Conservation (phyloP, 129 eudicot species). For the Scalesia atractyloides region DNA sequence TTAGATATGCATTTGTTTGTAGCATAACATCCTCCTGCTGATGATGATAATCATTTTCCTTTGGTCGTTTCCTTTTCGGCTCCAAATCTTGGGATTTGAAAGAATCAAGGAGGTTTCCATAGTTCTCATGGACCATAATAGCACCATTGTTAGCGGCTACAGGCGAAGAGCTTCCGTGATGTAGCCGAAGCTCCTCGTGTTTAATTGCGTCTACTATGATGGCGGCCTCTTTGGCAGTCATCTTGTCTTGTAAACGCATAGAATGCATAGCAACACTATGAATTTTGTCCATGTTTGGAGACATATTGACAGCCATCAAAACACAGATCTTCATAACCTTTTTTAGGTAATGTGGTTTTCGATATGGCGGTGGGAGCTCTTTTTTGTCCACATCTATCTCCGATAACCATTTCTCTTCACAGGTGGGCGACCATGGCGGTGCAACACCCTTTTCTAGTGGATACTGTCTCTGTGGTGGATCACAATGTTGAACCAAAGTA, state of each 20-base stretch:
- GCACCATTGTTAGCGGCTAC: no score
- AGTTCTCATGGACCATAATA: no score
- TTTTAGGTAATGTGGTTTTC: slow-evolving; percentile 75
- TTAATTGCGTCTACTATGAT: no score
- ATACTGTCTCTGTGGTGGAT: slow-evolving; percentile 75
- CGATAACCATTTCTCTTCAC: slow-evolving; percentile 64
- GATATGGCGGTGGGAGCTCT: slow-evolving; percentile 56
- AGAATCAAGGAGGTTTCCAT: no score
- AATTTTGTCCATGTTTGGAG: slow-evolving; percentile 65
- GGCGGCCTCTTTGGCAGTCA: slow-evolving; percentile 56
- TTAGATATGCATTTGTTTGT: no score
- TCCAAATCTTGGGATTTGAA: no score
- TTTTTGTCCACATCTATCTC: slow-evolving; percentile 43
- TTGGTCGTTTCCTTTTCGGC: no score
- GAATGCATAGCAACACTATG: slow-evolving; percentile 70
- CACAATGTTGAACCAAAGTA: slow-evolving; percentile 73
- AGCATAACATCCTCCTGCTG: no score
- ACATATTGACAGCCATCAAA: slow-evolving; percentile 75
- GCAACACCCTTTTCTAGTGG: slow-evolving; percentile 75
- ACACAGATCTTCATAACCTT: slow-evolving; percentile 75
- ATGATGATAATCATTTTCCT: no score
- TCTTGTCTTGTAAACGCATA: slow-evolving; percentile 73
- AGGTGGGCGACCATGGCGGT: slow-evolving; percentile 86
- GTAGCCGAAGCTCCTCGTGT: no score
- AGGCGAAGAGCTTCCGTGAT: no score